Conservation (phyloP, 208 protist species). For the Leishmania lainsoni region DNA sequence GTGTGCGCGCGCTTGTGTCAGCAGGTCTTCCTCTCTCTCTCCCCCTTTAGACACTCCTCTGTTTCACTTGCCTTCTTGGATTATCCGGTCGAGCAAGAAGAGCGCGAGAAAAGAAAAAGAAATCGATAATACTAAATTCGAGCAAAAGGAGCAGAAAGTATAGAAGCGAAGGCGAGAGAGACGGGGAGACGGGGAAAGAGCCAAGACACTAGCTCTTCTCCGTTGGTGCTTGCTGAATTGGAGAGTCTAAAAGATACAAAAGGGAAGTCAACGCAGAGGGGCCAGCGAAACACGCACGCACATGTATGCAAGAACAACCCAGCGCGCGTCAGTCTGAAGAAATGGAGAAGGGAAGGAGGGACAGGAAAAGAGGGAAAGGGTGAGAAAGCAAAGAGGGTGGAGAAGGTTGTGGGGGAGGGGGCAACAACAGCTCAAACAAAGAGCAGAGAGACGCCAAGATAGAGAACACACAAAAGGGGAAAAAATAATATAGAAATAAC, state of each 20-base stretch:
- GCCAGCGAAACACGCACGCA: too few relatives aligned
- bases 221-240: neutral
- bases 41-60: neutral
- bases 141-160: slow-evolving; percentile 18
- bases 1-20: neutral
- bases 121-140: slow-evolving; percentile 5
- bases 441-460: neutral
- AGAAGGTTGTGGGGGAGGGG: neutral
- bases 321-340: neutral
- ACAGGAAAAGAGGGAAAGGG: neutral
- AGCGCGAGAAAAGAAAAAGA: slow-evolving; percentile 5
- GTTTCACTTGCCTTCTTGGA: neutral
- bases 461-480: neutral
- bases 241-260: neutral
- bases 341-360: neutral
- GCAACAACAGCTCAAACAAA: neutral
- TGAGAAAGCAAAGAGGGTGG: neutral
- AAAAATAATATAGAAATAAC: neutral
- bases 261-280: neutral
- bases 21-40: neutral
- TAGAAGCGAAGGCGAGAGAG: neutral
- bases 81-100: neutral
- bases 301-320: neutral
- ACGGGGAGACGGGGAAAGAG: neutral
- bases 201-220: neutral